Base-by-base conservation (phyloP, 768 basidiomycete species). In the Podaxis rugospora region DNA sequence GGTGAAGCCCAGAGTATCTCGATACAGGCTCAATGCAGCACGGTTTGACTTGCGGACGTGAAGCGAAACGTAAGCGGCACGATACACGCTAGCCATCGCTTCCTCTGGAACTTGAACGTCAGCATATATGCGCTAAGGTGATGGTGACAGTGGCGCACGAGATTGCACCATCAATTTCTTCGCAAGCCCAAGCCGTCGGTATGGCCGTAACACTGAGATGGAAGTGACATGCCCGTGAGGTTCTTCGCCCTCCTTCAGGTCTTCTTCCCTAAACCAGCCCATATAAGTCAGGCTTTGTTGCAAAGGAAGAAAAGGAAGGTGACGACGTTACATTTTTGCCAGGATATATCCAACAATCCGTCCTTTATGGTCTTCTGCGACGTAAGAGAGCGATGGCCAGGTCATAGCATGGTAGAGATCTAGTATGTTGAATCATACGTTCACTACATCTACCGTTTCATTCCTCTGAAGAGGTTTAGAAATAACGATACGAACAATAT, bases 1-100 rank as follows among this genome's bases (percentile, higher is more conserved):
- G 1, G 87, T 83, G 76, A 98, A 98, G 0, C 95, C 95, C 14
- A 98, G 78, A 6, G 93, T 90, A 69, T 98, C 96, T 57, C 86
- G 83, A 70, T 98, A 98, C 59, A 98, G 76, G 9, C 82, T 83
- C 51, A 98, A 78, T 0, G 96, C 96, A 0, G 96, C 96, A 47
- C 95, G 85, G 70, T 98, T 98, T 11, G 95, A 95, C 73, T 96
- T 94, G 54, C 96, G 84, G 39, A 98, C 96, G 68, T 98, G 95
- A 37, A 98, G 75, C 1, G 92, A 93, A 28, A 97, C 93, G 70
- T 88, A 89, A n/a, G 87, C 77, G 1, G 95, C 95, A 27, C 82
- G 80, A 73, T 95, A 95, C 18, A 94, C 83, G 1, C 85, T 83
- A 3, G 88, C 83, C 96, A 98, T 98, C 3, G 96, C 93, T 68